Base-by-base conservation (phyloP, 108 stramenopile genomes). In the Cyclotella cryptica region DNA sequence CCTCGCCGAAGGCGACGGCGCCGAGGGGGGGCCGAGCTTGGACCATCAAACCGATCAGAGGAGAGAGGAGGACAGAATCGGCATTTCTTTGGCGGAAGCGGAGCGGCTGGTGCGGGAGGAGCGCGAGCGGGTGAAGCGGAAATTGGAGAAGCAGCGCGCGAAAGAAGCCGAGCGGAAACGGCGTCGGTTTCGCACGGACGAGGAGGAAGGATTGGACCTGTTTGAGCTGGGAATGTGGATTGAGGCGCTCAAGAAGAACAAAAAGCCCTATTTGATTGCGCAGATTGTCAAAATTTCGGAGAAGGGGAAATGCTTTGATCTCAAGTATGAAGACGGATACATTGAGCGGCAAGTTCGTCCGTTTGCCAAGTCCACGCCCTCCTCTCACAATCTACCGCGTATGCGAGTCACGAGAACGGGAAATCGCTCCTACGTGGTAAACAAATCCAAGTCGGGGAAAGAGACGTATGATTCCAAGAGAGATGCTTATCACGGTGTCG, bases 401-500 rank as follows among this genome's bases (percentile, higher is more conserved):
- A 96, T 97, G 55, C 91, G 97, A 3, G 92, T 93, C 84, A 96
- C 96, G 6, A 93, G 96, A 71, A 80, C 85, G 47, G 92, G 92
- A 49, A 81, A 79, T 49, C 62, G 92, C 15, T 70, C 71, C 26
- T 72, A 60, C 10, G 21, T 59, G 10, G 84, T 77, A 60, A 72
- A 87, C 46, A 57, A 72, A 55, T 75, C 26, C 28, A 53, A 63
- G 0, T 52, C 78, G 9, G 93, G 92, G 42, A 94, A 93, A 52
- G 84, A 96, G 79, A 86, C 93, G 0, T 98, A 93, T 77, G 96
- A 93, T 63, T 89, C 89, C 57, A 96, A 97, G 75, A 86, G 98
- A 49, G 98, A 98, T 80, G 71, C 86, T 18, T 98, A 96, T 80
- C 88, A 91, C 67, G 98, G 98, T 54, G 96, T 90, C 28, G 96